These are phyloP conservation scores for Naganishia onofrii DNA, from an alignment of 768 basidiomycete species.

Conservation along the genomic window DNA sequence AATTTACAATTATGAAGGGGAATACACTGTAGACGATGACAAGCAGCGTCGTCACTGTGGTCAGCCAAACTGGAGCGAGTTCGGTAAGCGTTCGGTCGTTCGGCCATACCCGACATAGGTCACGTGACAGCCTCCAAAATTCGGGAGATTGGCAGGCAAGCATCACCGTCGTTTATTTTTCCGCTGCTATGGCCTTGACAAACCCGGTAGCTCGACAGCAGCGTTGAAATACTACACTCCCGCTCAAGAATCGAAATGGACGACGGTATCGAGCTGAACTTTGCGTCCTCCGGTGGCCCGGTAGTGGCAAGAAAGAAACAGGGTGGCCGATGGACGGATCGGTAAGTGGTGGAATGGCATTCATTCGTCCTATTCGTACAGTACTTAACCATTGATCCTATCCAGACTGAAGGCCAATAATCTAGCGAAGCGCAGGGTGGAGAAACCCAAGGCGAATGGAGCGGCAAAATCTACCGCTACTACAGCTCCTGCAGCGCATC, in stretches of 20 bases:
- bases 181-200: too few species aligned
- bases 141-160: background rate
- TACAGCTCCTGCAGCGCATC: constrained; percentile 37
- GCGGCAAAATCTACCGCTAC: constrained; percentile 58
- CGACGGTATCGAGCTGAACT: constrained; percentile 72
- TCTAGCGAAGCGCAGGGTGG: constrained; percentile 28
- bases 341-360: constrained; percentile 55
- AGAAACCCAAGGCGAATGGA: constrained; percentile 27
- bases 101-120: background rate
- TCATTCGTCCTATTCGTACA: background rate
- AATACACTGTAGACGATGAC: too few species aligned
- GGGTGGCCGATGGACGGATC: constrained; percentile 56
- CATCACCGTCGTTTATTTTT: background rate
- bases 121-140: constrained; percentile 6
- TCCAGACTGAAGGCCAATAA: constrained; percentile 72
- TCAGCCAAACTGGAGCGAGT: too few species aligned
- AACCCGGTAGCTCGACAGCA: too few species aligned
- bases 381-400: constrained; percentile 19
- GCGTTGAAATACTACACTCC: background rate
- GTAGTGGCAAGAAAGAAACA: constrained; percentile 44
- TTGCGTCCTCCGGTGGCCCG: constrained; percentile 49
- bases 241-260: constrained; percentile 58
- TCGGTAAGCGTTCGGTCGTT: too few species aligned
- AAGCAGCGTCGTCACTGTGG: too few species aligned
- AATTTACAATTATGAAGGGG: too few species aligned